Evolutionary conservation across 2,329 filamentous ascomycete genomes (phyloP).

Genomic region (Apiospora saccharicola): DNA sequence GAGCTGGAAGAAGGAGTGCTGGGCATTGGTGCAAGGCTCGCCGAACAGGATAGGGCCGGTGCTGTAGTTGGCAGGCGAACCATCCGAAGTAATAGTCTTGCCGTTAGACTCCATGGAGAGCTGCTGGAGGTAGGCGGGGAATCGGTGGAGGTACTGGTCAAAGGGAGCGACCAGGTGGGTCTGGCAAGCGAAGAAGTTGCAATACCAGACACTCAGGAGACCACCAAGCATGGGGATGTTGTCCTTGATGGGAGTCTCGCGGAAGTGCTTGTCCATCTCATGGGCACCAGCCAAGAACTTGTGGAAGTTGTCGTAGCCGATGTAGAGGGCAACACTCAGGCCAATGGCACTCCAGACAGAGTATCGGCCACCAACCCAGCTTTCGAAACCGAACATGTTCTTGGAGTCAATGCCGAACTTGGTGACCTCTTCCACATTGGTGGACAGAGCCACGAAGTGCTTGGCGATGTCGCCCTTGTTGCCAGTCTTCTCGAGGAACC

Average conservation of each 20-base stretch:
- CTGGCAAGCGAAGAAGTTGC: conserved; percentile 97
- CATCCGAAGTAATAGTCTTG: conserved; percentile 92
- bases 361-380: conserved; percentile 98
- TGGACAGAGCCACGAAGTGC: conserved; percentile 98
- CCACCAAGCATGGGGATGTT: conserved; percentile 95
- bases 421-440: conserved; percentile 92
- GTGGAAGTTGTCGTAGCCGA: conserved; percentile 97
- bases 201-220: conserved; percentile 97
- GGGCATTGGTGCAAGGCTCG: conserved; percentile 97
- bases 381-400: conserved; percentile 99
- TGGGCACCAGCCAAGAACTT: conserved; percentile 94
- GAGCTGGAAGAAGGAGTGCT: conserved; percentile 99
- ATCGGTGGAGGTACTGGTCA: conserved; percentile 98
- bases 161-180: conserved; percentile 97
- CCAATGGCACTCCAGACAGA: conserved; percentile 99
- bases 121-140: conserved; percentile 98
- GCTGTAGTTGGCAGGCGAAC: conserved; percentile 93
- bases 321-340: conserved; percentile 90
- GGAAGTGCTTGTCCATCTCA: conserved; percentile 99
- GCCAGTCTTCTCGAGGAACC: conserved; percentile 87
- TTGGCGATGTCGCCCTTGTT: conserved; percentile 90
- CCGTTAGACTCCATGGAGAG: conserved; percentile 99
- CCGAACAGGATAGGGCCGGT: conserved; percentile 96
- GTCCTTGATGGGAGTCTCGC: conserved; percentile 85
- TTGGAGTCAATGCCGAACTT: conserved; percentile 99